These are phyloP conservation scores for Exophiala viscosa DNA, from an alignment of 2,329 filamentous ascomycete species.

Conservation along the genomic window DNA sequence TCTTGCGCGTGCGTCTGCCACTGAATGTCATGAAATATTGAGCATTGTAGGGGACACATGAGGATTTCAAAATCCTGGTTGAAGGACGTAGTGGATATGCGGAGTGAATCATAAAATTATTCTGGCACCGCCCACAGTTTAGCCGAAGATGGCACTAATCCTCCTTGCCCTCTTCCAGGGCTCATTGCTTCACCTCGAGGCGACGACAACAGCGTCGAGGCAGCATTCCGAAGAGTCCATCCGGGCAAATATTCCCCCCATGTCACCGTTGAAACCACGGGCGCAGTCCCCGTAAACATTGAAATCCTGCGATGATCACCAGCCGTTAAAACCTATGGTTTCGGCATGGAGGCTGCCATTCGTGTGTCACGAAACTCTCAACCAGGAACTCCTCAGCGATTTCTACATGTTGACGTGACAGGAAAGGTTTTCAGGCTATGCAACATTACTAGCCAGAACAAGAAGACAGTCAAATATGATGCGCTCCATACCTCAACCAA, in stretches of 20 bases:
- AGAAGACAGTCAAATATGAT: slow-evolving; percentile 47
- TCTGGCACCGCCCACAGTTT: slow-evolving; percentile 20
- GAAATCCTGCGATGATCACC: not conserved
- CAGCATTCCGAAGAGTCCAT: not conserved
- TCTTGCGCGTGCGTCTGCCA: no score
- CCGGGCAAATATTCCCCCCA: not conserved
- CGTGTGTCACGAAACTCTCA: slow-evolving; percentile 61
- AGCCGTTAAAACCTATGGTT: not conserved
- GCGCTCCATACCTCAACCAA: slow-evolving; percentile 52
- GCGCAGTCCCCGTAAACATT: no score
- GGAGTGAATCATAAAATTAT: slow-evolving; percentile 1
- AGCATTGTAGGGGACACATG: not conserved
- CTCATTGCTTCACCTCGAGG: not conserved
- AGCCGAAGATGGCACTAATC: not conserved
- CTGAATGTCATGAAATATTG: not conserved
- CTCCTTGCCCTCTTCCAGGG: no score
- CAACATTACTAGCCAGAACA: slow-evolving; percentile 42
- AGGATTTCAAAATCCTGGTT: not conserved
- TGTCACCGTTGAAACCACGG: not conserved
- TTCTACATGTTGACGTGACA: slow-evolving; percentile 60
- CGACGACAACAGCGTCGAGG: not conserved
- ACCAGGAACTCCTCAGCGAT: slow-evolving; percentile 48
- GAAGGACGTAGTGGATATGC: not conserved
- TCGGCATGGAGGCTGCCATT: slow-evolving; percentile 57
- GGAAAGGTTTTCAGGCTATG: slow-evolving; percentile 58